Evolutionary conservation across 2,329 filamentous ascomycete genomes (phyloP).

Genomic region (Juglanconis sp.): DNA sequence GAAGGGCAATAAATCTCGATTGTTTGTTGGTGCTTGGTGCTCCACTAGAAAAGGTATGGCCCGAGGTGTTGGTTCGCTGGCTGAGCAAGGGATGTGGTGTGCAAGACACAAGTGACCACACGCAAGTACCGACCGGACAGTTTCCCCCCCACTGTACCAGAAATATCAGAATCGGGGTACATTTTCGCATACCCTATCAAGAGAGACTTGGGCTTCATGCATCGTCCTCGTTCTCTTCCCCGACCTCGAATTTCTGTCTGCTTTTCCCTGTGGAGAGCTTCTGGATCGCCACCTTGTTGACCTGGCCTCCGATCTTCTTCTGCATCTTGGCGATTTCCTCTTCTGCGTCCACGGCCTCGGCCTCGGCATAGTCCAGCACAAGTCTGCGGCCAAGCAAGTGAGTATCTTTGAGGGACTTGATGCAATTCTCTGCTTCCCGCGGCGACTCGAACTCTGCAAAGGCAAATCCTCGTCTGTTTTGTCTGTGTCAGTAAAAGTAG

Average conservation of each 20-base stretch:
- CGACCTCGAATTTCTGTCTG: slow-evolving; percentile 86
- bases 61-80: slow-evolving; percentile 16
- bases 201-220: slow-evolving; percentile 24
- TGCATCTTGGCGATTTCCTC: slow-evolving; percentile 97
- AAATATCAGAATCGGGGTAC: background rate
- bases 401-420: slow-evolving; percentile 87
- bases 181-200: slow-evolving; percentile 13
- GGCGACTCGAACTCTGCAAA: slow-evolving; percentile 95
- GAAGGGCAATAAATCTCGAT: background rate
- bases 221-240: slow-evolving; percentile 62
- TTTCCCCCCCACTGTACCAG: slow-evolving; percentile 6
- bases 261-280: slow-evolving; percentile 73
- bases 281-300: slow-evolving; percentile 86
- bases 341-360: slow-evolving; percentile 86
- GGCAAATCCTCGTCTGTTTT: slow-evolving; percentile 71
- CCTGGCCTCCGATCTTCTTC: slow-evolving; percentile 87
- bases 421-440: slow-evolving; percentile 82
- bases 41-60: slow-evolving; percentile 6
- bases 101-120: slow-evolving; percentile 16
- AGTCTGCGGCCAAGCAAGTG: slow-evolving; percentile 87
- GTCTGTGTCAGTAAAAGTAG: slow-evolving; percentile 2
- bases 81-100: slow-evolving; percentile 18
- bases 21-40: slow-evolving; percentile 9
- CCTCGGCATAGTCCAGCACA: slow-evolving; percentile 87
- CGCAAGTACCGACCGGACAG: slow-evolving; percentile 5